phyloP scores from a whole-genome alignment of 2,329 filamentous ascomycete species.

The Parasarocladium wereldwijsianum region DNA sequence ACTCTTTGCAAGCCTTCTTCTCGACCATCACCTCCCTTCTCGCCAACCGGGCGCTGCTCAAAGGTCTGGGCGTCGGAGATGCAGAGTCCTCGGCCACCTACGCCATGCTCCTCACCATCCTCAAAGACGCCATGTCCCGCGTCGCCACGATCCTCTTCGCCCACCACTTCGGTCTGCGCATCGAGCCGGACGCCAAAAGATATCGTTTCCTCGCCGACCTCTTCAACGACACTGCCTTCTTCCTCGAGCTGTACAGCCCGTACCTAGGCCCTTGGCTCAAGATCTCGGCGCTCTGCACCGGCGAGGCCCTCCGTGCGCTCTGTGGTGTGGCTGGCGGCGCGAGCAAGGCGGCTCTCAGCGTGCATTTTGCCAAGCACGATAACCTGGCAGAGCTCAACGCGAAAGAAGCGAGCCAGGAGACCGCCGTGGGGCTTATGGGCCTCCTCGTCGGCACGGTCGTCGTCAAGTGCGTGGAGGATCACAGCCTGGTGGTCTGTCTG shows the following conservation, averaged over 20 bases:
- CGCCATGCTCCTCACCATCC: conserved; percentile 67
- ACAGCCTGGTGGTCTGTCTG: conserved; percentile 56
- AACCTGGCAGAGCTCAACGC: conserved; percentile 91
- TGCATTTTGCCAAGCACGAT: conserved; percentile 76
- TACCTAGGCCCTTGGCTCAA: conserved; percentile 44
- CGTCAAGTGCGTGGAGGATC: conserved; percentile 59
- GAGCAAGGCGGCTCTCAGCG: conserved; percentile 78
- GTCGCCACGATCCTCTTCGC: conserved; percentile 80
- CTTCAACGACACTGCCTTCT: conserved; percentile 75
- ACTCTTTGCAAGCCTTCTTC: conserved; percentile 74
- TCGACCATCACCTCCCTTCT: conserved; percentile 69
- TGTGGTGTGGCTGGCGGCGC: conserved; percentile 86
- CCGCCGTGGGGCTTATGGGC: conserved; percentile 74
- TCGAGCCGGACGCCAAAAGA: conserved; percentile 83
- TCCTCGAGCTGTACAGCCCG: conserved; percentile 74
- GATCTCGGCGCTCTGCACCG: conserved; percentile 31
- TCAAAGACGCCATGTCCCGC: conserved; percentile 69
- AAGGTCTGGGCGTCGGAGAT: conserved; percentile 71
- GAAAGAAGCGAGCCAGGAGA: conserved; percentile 91
- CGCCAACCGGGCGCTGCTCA: conserved; percentile 67
- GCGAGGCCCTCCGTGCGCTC: conserved; percentile 41
- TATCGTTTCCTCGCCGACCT: conserved; percentile 79
- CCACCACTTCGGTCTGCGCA: conserved; percentile 62
- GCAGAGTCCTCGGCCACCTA: conserved; percentile 63
- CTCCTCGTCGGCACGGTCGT: conserved; percentile 75